phyloP scores from a whole-genome alignment of 176 grass and related monocot genomes.

The Eleusine indica region DNA sequence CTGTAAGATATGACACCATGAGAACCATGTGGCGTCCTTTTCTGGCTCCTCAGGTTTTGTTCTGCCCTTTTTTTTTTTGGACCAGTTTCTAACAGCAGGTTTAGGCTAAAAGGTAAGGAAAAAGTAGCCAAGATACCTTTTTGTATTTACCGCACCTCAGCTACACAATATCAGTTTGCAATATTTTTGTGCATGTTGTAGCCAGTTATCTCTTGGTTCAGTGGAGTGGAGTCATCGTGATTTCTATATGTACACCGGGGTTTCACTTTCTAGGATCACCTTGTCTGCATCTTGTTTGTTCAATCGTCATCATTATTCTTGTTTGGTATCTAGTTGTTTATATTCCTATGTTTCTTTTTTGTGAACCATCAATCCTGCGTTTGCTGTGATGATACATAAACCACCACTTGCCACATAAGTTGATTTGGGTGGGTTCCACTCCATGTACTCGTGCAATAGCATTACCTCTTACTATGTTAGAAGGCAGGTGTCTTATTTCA shows the following conservation, averaged over 20 bases:
- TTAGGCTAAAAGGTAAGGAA: not conserved
- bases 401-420: not conserved
- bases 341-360: not conserved
- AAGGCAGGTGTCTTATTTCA: not conserved
- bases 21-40: not conserved
- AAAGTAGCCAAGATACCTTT: not conserved
- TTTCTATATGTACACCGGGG: not conserved
- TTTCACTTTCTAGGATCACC: not conserved
- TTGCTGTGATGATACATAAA: not conserved
- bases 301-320: not conserved
- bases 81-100: not conserved
- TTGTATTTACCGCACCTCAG: not conserved
- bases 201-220: not conserved
- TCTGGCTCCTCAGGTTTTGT: constrained; percentile 3
- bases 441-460: not conserved
- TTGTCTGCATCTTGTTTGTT: not conserved
- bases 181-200: not conserved
- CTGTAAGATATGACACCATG: not conserved
- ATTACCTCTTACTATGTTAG: constrained; percentile 24
- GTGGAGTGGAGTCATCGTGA: not conserved
- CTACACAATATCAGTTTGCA: not conserved
- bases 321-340: not conserved
- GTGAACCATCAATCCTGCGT: not conserved
- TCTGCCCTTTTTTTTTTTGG: not conserved
- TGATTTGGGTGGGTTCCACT: constrained; percentile 19